Percentiles rank a stretch among this genome's conserved stretches.
Conservation (phyloP, 495 filamentous ascomycete genomes). For the Annulohypoxylon stygium region DNA sequence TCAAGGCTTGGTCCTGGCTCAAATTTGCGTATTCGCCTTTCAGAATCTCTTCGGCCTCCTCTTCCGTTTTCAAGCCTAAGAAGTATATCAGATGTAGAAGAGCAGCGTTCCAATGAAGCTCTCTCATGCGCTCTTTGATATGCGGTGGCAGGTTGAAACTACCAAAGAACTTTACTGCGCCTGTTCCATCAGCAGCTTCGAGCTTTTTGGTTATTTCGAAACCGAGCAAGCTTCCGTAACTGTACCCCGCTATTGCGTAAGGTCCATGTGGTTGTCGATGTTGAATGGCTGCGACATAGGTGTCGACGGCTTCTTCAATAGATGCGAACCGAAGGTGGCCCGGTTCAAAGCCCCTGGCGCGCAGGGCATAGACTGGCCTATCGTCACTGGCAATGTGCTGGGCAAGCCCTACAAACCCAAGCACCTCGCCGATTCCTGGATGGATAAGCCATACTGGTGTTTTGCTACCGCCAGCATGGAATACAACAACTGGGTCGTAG, state of each 20-base stretch:
- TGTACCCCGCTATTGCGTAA: slow-evolving; percentile 70
- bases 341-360: slow-evolving; percentile 64
- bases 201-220: slow-evolving; percentile 68
- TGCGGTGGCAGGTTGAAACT: slow-evolving; percentile 64
- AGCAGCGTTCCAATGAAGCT: slow-evolving; percentile 60
- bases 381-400: slow-evolving; percentile 49
- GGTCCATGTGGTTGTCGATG: slow-evolving; percentile 65
- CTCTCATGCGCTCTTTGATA: slow-evolving; percentile 65
- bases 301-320: slow-evolving; percentile 53
- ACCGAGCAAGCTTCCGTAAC: slow-evolving; percentile 65
- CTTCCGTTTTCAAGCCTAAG: slow-evolving; percentile 40
- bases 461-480: slow-evolving; percentile 56
- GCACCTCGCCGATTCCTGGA: slow-evolving; percentile 68
- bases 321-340: slow-evolving; percentile 50
- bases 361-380: slow-evolving; percentile 67
- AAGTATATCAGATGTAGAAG: slow-evolving; percentile 65
- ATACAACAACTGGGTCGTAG: slow-evolving; percentile 61
- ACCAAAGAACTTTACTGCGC: slow-evolving; percentile 53
- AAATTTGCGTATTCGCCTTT: no score
- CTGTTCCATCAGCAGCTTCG: slow-evolving; percentile 48
- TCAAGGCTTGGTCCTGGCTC: no score
- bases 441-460: slow-evolving; percentile 70
- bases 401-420: slow-evolving; percentile 68
- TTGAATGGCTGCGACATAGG: slow-evolving; percentile 62
- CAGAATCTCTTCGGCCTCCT: background rate